Percentiles rank a stretch among this genome's conserved stretches.
Conservation (phyloP, 1,284 basidiomycete genomes). For the Sanghuangporus baumii region DNA sequence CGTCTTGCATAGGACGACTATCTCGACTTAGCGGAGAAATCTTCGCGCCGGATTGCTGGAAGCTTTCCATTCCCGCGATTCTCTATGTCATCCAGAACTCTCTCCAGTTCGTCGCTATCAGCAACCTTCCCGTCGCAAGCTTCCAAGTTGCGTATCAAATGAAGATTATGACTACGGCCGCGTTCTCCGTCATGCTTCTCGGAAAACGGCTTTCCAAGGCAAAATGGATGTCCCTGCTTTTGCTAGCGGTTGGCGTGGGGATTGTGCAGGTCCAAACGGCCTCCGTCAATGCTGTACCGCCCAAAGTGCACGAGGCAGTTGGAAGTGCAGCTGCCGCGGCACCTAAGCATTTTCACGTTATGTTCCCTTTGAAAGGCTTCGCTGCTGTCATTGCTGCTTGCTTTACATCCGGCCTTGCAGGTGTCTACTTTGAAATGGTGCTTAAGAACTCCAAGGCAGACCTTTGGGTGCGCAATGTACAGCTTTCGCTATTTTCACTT, state of each 20-base stretch:
- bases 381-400: slow-evolving; percentile 87
- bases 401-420: slow-evolving; percentile 95
- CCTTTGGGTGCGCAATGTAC: slow-evolving; percentile 96
- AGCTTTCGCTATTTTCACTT: slow-evolving; percentile 91
- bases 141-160: slow-evolving; percentile 96
- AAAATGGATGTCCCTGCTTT: slow-evolving; percentile 82
- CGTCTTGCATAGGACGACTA: slow-evolving; percentile 33
- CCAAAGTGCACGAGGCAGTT: slow-evolving; percentile 28
- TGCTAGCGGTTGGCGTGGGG: slow-evolving; percentile 87
- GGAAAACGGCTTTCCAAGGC: slow-evolving; percentile 67
- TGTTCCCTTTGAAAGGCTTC: slow-evolving; percentile 85
- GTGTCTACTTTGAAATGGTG: slow-evolving; percentile 98
- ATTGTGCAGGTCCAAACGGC: slow-evolving; percentile 85
- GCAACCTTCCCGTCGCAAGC: slow-evolving; percentile 90
- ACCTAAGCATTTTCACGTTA: slow-evolving; percentile 36
- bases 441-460: slow-evolving; percentile 86
- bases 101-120: slow-evolving; percentile 90
- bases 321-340: slow-evolving; percentile 33
- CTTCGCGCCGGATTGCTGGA: slow-evolving; percentile 70
- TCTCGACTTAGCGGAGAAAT: slow-evolving; percentile 43
- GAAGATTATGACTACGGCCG: slow-evolving; percentile 97
- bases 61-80: slow-evolving; percentile 76
- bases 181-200: slow-evolving; percentile 88
- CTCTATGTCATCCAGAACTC: slow-evolving; percentile 94
- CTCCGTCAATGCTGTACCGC: slow-evolving; percentile 27